phyloP scores from a whole-genome alignment of 495 filamentous ascomycete species.

The Geopyxis carbonaria region DNA sequence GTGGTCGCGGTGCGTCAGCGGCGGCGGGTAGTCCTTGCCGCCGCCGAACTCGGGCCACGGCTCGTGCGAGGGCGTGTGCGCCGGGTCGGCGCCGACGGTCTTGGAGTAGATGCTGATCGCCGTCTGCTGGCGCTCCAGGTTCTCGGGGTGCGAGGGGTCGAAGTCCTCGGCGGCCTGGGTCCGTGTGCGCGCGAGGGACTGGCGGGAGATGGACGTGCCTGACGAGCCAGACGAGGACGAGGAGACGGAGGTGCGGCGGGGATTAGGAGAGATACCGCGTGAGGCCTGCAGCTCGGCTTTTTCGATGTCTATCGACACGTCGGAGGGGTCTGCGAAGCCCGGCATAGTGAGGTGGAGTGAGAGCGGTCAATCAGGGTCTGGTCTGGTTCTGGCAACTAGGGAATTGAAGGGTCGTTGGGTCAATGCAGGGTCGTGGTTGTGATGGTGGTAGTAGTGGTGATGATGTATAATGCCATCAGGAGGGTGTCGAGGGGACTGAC shows the following conservation, averaged over 20 bases:
- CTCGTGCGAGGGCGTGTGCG: background rate
- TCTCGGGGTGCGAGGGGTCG: background rate
- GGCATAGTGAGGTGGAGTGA: too few relatives aligned
- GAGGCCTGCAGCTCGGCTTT: conserved; percentile 11
- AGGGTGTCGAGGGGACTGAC: too few relatives aligned
- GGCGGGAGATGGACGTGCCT: conserved; percentile 3
- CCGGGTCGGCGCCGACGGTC: conserved; percentile 4
- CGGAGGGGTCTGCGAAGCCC: too few relatives aligned
- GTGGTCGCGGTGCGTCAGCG: conserved; percentile 52
- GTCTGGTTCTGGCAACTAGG: too few relatives aligned
- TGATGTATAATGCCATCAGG: too few relatives aligned
- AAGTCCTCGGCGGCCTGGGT: too few relatives aligned
- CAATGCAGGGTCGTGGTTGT: too few relatives aligned
- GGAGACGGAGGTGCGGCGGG: too few relatives aligned
- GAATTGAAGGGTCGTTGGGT: too few relatives aligned
- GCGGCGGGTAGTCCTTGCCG: conserved; percentile 41
- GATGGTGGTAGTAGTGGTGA: too few relatives aligned
- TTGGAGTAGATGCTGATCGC: conserved; percentile 9
- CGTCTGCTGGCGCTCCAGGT: conserved; percentile 10
- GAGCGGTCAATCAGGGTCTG: too few relatives aligned
- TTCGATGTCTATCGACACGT: conserved; percentile 10
- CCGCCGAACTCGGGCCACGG: conserved; percentile 31
- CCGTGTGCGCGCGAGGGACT: conserved; percentile 1
- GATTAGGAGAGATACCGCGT: background rate
- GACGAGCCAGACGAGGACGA: conserved; percentile 4